phyloP scores from a whole-genome alignment of 2,329 filamentous ascomycete genomes.

The Neopestalotiopsis sp. region DNA sequence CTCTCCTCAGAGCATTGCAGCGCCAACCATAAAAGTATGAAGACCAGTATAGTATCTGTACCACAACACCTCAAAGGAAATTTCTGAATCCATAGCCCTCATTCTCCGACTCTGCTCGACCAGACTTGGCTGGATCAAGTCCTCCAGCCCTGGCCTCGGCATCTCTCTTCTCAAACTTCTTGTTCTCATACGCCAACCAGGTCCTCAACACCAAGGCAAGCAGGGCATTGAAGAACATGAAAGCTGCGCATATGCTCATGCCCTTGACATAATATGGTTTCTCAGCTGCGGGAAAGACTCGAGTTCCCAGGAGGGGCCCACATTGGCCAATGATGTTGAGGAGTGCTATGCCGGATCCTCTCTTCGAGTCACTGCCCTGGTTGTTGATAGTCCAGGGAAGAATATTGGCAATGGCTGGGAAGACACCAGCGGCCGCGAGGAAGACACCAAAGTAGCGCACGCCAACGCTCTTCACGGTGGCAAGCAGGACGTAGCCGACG shows the following conservation, averaged over 20 bases:
- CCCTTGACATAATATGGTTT: conserved; percentile 44
- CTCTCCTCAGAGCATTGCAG: background rate
- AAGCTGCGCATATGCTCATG: conserved; percentile 43
- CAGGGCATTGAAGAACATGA: conserved; percentile 47
- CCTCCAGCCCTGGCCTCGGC: conserved; percentile 28
- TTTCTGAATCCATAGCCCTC: conserved; percentile 32
- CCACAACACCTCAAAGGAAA: conserved; percentile 23
- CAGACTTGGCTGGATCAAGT: conserved; percentile 18
- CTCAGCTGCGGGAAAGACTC: conserved; percentile 58
- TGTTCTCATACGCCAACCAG: conserved; percentile 40
- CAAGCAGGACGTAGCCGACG: conserved; percentile 69
- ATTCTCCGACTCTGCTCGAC: conserved; percentile 24
- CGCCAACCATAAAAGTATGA: background rate
- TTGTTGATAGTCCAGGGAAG: conserved; percentile 73
- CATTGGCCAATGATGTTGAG: conserved; percentile 66
- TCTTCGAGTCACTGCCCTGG: conserved; percentile 69
- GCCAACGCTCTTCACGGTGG: conserved; percentile 49
- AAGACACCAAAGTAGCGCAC: conserved; percentile 48
- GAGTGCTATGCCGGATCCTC: conserved; percentile 67
- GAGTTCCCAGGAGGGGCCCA: conserved; percentile 66
- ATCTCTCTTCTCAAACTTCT: conserved; percentile 35
- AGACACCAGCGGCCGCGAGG: conserved; percentile 64
- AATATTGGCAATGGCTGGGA: conserved; percentile 71
- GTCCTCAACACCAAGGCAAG: conserved; percentile 38
- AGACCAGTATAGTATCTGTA: background rate